phyloP scores from a whole-genome alignment of 768 basidiomycete genomes.

The Gelatoporia subvermispora region DNA sequence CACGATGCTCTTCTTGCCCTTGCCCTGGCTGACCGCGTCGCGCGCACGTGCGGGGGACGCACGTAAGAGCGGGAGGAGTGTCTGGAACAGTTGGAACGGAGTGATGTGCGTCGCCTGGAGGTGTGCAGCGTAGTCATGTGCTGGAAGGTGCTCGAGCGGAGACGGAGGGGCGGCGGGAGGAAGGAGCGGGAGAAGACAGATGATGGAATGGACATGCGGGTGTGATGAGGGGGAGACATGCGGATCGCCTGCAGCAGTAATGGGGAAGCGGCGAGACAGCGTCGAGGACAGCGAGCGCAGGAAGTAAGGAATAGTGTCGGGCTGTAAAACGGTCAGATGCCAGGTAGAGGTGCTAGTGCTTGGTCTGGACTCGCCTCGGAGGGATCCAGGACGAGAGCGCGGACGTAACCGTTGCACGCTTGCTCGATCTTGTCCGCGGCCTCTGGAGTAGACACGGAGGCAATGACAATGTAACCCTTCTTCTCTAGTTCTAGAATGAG shows the following conservation, averaged over 20 bases:
- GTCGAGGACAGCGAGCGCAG: conserved; percentile 77
- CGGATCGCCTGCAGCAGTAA: conserved; percentile 76
- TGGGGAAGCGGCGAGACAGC: conserved; percentile 77
- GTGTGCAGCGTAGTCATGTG: conserved; percentile 65
- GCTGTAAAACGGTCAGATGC: conserved; percentile 36
- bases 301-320: conserved; percentile 67
- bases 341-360: background rate
- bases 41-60: conserved; percentile 51
- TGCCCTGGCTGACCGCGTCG: conserved; percentile 44
- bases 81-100: conserved; percentile 73
- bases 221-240: conserved; percentile 60
- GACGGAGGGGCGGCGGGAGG: conserved; percentile 35
- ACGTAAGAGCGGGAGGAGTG: conserved; percentile 72
- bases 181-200: conserved; percentile 68
- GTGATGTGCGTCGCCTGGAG: conserved; percentile 71
- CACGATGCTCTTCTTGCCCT: conserved; percentile 46
- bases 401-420: conserved; percentile 68
- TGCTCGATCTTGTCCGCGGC: conserved; percentile 62
- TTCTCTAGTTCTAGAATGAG: conserved; percentile 70
- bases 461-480: conserved; percentile 79
- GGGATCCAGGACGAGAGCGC: conserved; percentile 78
- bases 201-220: conserved; percentile 71
- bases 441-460: conserved; percentile 68
- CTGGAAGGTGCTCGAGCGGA: conserved; percentile 67
- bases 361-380: conserved; percentile 47